Base-by-base conservation (phyloP, 1,284 basidiomycete genomes). In the Wallemia mellicola region DNA sequence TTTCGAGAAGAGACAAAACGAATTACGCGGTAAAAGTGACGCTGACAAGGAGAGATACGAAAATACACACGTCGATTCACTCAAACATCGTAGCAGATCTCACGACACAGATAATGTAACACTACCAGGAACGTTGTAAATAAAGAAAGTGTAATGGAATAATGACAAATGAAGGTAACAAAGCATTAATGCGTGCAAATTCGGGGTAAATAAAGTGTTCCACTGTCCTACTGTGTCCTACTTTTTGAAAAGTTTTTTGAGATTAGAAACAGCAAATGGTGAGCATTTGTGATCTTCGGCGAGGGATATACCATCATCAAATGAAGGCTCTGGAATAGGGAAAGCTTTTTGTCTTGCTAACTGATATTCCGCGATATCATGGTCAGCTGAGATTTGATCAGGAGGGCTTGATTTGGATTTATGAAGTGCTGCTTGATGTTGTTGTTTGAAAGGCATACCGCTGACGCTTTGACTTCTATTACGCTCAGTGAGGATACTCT, bases 1-100 rank as follows among this genome's bases (percentile, higher is more conserved):
- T 68, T 68, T 86, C 2, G 83, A 87, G 69, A 86, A 86, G 67
- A 73, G 77, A 15, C 82, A 86, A 65, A 82, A 86, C 67, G 78
- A 76, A 58, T 73, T 82, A 59, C 66, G 66, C 19, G 5, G 38
- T n/a, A n/a, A 5, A 3, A 7, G 19, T 15, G 38, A 48, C 38
- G 38, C 9, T 11, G 14, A 48, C 22, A 48, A 48, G 19, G 9
- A 7, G 5, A 7, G 9, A 3, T 48, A n/a, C 9, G 38, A n/a
- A n/a, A 22, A n/a, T 48, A n/a, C 22, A 30, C 28, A 30, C 28
- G 28, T 30, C 28, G 28, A 17, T 30, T 17, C 7, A 7, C 9
- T 17, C 17, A 30, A 7, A 48, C 38, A 7, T 48, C 38, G 22
- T 3, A 48, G 19, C 9, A 48, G 22, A 48, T n/a, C n/a, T n/a